A percentile compares a stretch with the other conserved stretches of the same genome.
phyloP scores from a whole-genome alignment of 2,329 filamentous ascomycete genomes.

The Aspergillus oerlinghausenensis region DNA sequence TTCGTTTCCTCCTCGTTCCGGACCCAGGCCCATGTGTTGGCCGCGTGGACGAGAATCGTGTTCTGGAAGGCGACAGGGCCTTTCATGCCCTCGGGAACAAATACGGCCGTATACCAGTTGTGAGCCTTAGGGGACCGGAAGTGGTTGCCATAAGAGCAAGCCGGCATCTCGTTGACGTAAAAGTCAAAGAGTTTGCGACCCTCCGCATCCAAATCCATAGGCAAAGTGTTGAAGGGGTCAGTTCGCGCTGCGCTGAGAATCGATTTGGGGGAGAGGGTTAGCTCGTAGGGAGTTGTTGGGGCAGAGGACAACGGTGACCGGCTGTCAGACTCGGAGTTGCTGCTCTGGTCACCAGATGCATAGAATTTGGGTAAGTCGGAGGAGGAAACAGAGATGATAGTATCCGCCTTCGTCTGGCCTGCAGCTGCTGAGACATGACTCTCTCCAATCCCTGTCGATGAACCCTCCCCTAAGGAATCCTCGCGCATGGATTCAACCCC shows the following conservation, averaged over 20 bases:
- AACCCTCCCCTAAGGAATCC: background rate
- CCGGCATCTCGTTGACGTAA: conserved; percentile 38
- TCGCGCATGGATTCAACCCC: background rate
- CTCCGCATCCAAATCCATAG: conserved; percentile 27
- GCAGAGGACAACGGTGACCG: conserved; percentile 12
- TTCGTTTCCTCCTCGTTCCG: conserved; percentile 29
- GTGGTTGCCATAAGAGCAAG: conserved; percentile 37
- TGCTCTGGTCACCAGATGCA: conserved; percentile 5
- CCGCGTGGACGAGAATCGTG: conserved; percentile 35
- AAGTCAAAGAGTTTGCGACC: conserved; percentile 36
- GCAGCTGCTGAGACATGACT: background rate
- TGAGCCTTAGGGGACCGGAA: conserved; percentile 30
- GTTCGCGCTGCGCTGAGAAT: conserved; percentile 35
- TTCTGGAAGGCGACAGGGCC: conserved; percentile 36
- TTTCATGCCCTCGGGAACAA: conserved; percentile 40
- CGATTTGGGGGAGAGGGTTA: conserved; percentile 24
- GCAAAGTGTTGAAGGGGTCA: conserved; percentile 35
- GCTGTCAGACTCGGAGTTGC: conserved; percentile 8
- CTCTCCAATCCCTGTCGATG: conserved; percentile 1
- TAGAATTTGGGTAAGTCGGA: background rate
- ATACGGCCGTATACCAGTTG: conserved; percentile 37
- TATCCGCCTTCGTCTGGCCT: background rate
- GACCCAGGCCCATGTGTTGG: conserved; percentile 37
- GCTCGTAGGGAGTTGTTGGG: conserved; percentile 13
- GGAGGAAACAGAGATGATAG: background rate